Conservation (phyloP, 2,329 filamentous ascomycete genomes). For the Paecilomyces niveus region DNA sequence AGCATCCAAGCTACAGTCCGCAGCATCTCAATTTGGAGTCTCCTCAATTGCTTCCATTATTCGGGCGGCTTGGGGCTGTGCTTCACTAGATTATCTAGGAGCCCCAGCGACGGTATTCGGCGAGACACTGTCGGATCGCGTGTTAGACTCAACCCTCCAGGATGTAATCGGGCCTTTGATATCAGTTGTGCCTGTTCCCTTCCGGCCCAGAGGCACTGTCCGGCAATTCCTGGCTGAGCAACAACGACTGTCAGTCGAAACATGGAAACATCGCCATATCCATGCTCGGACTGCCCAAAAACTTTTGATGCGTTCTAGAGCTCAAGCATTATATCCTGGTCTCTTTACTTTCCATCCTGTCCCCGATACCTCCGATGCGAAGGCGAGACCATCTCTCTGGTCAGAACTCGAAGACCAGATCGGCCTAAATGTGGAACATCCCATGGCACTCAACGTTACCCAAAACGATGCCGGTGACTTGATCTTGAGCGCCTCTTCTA, state of each 20-base stretch:
- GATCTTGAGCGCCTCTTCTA: slow-evolving; percentile 17
- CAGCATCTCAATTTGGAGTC: slow-evolving; percentile 16
- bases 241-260: slow-evolving; percentile 15
- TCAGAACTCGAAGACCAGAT: slow-evolving; percentile 22
- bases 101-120: slow-evolving; percentile 20
- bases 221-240: slow-evolving; percentile 19
- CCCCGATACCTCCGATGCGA: slow-evolving; percentile 1
- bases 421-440: slow-evolving; percentile 33
- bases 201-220: slow-evolving; percentile 15
- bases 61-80: slow-evolving; percentile 21
- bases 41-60: slow-evolving; percentile 22
- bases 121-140: slow-evolving; percentile 25
- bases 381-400: slow-evolving; percentile 14
- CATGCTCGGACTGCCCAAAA: slow-evolving; percentile 23
- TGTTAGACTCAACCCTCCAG: slow-evolving; percentile 19
- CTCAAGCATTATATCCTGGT: slow-evolving; percentile 23
- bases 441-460: slow-evolving; percentile 34
- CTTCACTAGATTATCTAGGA: slow-evolving; percentile 21
- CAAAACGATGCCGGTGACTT: slow-evolving; percentile 13
- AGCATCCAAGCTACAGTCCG: slow-evolving; percentile 10
- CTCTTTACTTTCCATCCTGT: slow-evolving; percentile 25
- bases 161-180: slow-evolving; percentile 24
- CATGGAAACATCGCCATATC: slow-evolving; percentile 19
- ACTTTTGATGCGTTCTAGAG: slow-evolving; percentile 17
- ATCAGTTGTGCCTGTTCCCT: slow-evolving; percentile 27